Evolutionary conservation across 768 basidiomycete species (phyloP).

Genomic region (Tylopilus vinaceipallidus): DNA sequence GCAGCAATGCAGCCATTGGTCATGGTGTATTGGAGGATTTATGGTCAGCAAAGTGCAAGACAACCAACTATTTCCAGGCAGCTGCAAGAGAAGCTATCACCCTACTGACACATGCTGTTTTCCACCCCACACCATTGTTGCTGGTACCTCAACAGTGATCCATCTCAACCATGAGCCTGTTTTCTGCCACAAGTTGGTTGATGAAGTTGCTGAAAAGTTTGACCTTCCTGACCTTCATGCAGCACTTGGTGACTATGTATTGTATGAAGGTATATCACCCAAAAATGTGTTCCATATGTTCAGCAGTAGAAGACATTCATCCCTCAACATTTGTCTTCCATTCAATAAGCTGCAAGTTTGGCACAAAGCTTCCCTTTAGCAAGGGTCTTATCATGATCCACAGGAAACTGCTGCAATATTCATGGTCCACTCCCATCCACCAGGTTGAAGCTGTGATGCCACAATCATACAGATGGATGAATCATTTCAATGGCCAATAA

Average conservation of each 20-base stretch:
- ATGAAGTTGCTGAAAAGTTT: neutral
- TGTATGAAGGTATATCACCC: no score
- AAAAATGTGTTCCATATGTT: no score
- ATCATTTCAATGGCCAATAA: neutral
- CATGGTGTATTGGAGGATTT: neutral
- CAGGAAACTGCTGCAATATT: neutral
- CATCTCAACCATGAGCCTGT: neutral
- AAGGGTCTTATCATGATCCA: neutral
- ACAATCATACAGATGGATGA: neutral
- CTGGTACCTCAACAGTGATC: neutral
- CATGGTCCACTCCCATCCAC: neutral
- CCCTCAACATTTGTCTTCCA: no score
- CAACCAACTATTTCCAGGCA: neutral
- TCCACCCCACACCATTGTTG: neutral
- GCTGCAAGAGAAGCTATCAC: no score
- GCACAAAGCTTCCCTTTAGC: neutral
- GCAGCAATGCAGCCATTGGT: no score
- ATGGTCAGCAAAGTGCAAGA: neutral
- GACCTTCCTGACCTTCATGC: neutral
- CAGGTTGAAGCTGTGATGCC: neutral
- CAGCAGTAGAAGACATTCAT: no score
- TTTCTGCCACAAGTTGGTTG: neutral
- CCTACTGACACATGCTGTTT: neutral
- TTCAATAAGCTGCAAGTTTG: neutral
- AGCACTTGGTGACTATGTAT: neutral